phyloP scores from a whole-genome alignment of 2,329 filamentous ascomycete species.

The Neopestalotiopsis clavispora region DNA sequence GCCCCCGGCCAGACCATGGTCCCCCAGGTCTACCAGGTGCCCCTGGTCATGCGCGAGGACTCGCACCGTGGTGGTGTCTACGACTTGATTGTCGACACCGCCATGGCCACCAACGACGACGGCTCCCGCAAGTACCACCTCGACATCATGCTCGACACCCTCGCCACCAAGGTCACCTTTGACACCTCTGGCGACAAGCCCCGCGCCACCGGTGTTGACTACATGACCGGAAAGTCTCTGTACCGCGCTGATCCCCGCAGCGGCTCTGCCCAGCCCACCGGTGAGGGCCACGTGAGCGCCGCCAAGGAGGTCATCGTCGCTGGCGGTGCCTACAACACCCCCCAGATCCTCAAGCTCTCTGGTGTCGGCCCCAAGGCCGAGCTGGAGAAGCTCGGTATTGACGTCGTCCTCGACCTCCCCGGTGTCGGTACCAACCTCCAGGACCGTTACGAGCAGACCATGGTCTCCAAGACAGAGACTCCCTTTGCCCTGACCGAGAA shows the following conservation, averaged over 20 bases:
- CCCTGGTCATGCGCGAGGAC: conserved; percentile 45
- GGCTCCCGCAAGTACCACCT: conserved; percentile 48
- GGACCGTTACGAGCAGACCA: conserved; percentile 56
- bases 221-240: conserved; percentile 42
- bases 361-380: conserved; percentile 48
- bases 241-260: conserved; percentile 47
- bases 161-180: conserved; percentile 47
- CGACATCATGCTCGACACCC: conserved; percentile 38
- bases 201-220: conserved; percentile 47
- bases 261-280: conserved; percentile 27
- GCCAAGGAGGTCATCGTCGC: conserved; percentile 52
- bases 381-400: conserved; percentile 49
- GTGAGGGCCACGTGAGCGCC: conserved; percentile 35
- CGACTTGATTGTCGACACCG: conserved; percentile 36
- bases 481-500: conserved; percentile 32
- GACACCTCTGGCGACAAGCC: conserved; percentile 33
- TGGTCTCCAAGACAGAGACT: conserved; percentile 44
- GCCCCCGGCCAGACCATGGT: conserved; percentile 55
- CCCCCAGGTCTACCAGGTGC: conserved; percentile 53
- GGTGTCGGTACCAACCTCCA: conserved; percentile 68
- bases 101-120: conserved; percentile 50
- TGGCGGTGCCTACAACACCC: conserved; percentile 52
- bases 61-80: conserved; percentile 57
- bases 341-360: conserved; percentile 51
- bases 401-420: conserved; percentile 59